Evolutionary conservation across 352 stramenopile genomes (phyloP).

Genomic region (Globisporangium irregulare): DNA sequence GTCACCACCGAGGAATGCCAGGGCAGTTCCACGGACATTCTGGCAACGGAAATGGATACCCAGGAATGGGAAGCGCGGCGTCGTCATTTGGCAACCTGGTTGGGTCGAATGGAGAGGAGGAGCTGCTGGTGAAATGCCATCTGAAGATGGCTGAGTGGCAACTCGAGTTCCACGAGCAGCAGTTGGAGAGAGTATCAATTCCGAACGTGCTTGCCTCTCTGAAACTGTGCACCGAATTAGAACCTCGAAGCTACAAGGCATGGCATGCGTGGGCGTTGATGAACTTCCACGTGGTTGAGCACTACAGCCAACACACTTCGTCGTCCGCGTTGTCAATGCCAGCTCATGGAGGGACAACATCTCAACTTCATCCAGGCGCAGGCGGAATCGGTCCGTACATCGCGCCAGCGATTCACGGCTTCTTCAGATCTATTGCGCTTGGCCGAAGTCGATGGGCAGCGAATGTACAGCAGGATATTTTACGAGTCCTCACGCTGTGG

Average conservation of each 20-base stretch:
- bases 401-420: constrained; percentile 81
- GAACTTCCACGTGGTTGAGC: constrained; percentile 95
- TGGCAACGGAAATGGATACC: constrained; percentile 2
- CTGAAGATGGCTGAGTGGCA: constrained; percentile 87
- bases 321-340: constrained; percentile 23
- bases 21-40: constrained; percentile 15
- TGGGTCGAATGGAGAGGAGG: constrained; percentile 40
- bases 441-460: constrained; percentile 94
- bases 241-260: constrained; percentile 80
- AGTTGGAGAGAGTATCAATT: constrained; percentile 78
- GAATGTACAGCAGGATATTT: constrained; percentile 97
- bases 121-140: constrained; percentile 81
- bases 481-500: constrained; percentile 97
- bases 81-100: constrained; percentile 18
- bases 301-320: constrained; percentile 57
- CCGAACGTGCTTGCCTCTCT: constrained; percentile 64
- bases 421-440: constrained; percentile 95
- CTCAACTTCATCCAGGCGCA: constrained; percentile 1
- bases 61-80: constrained; percentile 8
- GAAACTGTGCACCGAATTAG: constrained; percentile 62
- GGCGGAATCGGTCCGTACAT: constrained; percentile 53
- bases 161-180: constrained; percentile 73
- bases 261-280: constrained; percentile 98
- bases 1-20: constrained; percentile 28
- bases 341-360: constrained; percentile 14